These are phyloP conservation scores for Malus hybrid DNA, from an alignment of 331 rosid species.

Conservation along the genomic window DNA sequence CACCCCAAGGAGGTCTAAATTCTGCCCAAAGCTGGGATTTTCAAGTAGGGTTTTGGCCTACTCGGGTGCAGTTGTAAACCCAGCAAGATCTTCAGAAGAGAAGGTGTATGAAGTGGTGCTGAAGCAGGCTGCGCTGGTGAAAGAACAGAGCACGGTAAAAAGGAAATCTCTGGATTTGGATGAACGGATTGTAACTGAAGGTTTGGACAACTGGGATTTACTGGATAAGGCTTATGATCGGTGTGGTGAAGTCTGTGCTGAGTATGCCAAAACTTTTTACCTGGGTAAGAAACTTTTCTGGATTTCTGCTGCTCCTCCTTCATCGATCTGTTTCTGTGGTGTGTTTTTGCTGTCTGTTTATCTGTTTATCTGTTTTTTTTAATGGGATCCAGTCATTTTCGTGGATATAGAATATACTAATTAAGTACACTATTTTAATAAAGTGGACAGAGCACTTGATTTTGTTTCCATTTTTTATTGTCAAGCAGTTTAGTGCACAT, in stretches of 20 bases:
- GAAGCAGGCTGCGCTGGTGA: constrained; percentile 80
- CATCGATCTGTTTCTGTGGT: neutral
- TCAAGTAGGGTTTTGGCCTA: constrained; percentile 31
- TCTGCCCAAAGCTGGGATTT: constrained; percentile 21
- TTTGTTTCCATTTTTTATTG: neutral
- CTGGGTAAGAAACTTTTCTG: constrained; percentile 37
- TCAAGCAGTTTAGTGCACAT: neutral
- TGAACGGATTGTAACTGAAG: constrained; percentile 22
- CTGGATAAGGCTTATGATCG: constrained; percentile 66
- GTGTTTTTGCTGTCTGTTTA: neutral
- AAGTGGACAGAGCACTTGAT: neutral
- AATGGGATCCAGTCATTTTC: neutral
- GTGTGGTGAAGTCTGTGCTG: constrained; percentile 93
- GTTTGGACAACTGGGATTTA: constrained; percentile 37
- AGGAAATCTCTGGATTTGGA: constrained; percentile 29
- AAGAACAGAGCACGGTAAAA: constrained; percentile 22
- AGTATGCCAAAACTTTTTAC: constrained; percentile 92
- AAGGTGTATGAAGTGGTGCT: constrained; percentile 88
- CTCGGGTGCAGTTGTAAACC: constrained; percentile 41
- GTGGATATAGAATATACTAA: neutral
- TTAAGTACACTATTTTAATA: neutral
- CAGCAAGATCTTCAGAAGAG: constrained; percentile 74
- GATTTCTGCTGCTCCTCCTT: neutral
- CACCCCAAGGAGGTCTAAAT: constrained; percentile 14
- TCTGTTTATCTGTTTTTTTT: neutral